Evolutionary conservation across 768 basidiomycete species (phyloP), one percentile per base, ranked within the genome.

Genomic region (Phylloporus scabripes): DNA sequence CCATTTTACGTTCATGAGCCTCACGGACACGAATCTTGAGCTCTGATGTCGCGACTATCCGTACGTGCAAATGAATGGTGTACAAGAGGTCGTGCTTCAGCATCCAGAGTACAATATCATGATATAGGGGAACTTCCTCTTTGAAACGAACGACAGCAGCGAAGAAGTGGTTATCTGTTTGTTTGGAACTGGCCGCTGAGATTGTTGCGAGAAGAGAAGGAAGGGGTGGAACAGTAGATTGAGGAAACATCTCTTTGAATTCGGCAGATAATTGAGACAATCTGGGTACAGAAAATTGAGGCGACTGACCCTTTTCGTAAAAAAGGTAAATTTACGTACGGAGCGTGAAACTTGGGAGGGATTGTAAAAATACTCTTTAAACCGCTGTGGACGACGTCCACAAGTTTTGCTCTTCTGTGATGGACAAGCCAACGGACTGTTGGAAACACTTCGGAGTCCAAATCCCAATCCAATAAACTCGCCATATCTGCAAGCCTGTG

Each of bases 371-470:
- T 78, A 0, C 89, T 93, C 66, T 88, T 86, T 38, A 97, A 66
- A 39, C 83, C 79, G 4, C 68, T 71, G 59, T 92, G 88, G 28
- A 98, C 81, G 15, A 83, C 78, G 53, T 97, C 93, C 37, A 96
- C 85, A 23, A 98, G 73, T 57, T 91, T 91, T 5, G 92, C 95
- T 60, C 90, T 79, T 46, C 90, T 78, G 67, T 93, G 92, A 51
- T 90, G 83, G 26, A 97, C 87, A 26, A 99, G 75, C 80, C 92
- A 92, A 15, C 91, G 81, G 8, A 95, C 94, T n/a, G 88, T 81
- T 0, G 92, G 89, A 60, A 87, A 89, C 0, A 95, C 77, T 58
- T 95, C 90, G 0, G 79, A 72, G 56, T 91, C 82, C 7, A 91
- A 70, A 55, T 92, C 84, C 81, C 90, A 90, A 49, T 92, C 89